Evolutionary conservation across 2,329 filamentous ascomycete species (phyloP).

Genomic region (Botryosphaeria dothidea): DNA sequence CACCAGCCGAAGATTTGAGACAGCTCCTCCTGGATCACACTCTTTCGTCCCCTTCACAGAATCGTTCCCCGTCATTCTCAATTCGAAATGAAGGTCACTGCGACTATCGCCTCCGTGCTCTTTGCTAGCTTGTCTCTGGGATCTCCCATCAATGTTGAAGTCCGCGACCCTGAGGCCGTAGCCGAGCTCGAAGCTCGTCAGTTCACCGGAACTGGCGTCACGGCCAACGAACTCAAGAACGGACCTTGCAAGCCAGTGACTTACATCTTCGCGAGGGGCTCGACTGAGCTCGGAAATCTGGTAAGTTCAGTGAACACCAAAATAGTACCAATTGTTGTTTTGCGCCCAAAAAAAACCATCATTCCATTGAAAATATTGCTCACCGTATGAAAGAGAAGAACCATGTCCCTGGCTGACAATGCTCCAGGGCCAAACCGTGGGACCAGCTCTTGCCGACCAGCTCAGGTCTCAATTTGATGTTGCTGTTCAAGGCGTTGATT

Average conservation of each 20-base stretch:
- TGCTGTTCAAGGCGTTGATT: constrained; percentile 39
- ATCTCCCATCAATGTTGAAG: background rate
- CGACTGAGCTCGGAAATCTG: constrained; percentile 31
- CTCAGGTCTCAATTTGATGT: constrained; percentile 29
- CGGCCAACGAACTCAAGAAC: background rate
- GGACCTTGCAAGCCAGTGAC: constrained; percentile 29
- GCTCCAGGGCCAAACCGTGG: constrained; percentile 25
- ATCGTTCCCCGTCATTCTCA: background rate
- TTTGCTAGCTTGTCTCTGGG: background rate
- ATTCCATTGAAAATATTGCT: too few relatives aligned
- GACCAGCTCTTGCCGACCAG: constrained; percentile 26
- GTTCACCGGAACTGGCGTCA: background rate
- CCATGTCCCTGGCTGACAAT: too few relatives aligned
- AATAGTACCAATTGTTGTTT: too few relatives aligned
- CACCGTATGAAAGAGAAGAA: too few relatives aligned
- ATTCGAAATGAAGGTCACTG: background rate
- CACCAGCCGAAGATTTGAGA: background rate
- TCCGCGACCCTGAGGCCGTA: background rate
- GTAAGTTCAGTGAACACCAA: constrained; percentile 18
- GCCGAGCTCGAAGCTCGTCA: background rate
- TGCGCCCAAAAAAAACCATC: background rate
- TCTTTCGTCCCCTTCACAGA: background rate
- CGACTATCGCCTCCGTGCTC: background rate
- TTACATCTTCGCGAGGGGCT: constrained; percentile 32
- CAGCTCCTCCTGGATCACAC: background rate